Conservation (phyloP, 176 grass and related monocot genomes). For the Typha latifolia region DNA sequence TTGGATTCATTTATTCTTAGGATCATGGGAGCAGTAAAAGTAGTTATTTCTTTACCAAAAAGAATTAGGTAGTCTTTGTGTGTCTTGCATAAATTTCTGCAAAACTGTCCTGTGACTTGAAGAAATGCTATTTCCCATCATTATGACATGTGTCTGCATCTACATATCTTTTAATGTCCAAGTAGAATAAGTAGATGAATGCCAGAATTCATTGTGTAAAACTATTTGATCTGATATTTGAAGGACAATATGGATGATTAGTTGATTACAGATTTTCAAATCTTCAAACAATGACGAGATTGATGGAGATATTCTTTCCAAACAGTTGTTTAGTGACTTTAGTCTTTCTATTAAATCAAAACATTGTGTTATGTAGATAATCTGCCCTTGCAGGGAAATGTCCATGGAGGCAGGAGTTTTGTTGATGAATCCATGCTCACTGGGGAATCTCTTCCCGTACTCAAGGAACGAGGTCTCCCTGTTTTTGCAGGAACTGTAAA, state of each 20-base stretch:
- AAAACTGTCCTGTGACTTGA: too few relatives aligned
- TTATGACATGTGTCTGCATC: too few relatives aligned
- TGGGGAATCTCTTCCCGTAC: conserved; percentile 87
- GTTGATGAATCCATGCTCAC: conserved; percentile 99
- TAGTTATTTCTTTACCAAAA: too few relatives aligned
- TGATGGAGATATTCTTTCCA: background rate
- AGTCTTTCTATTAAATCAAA: background rate
- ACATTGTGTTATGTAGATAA: background rate
- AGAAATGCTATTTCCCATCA: too few relatives aligned
- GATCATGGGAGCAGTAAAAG: too few relatives aligned
- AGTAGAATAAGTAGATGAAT: too few relatives aligned
- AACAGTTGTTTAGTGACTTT: background rate
- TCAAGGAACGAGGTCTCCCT: conserved; percentile 69
- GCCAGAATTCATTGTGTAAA: background rate
- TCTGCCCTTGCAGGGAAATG: conserved; percentile 50
- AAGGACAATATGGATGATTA: background rate
- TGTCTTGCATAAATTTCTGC: too few relatives aligned
- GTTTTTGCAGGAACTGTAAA: conserved; percentile 97
- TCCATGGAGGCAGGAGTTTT: conserved; percentile 71
- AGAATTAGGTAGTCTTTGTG: too few relatives aligned
- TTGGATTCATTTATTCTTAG: too few relatives aligned
- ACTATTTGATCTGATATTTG: background rate
- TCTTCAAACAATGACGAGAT: background rate
- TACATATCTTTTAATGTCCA: too few relatives aligned
- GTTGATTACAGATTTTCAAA: background rate